Evolutionary conservation across 2,329 filamentous ascomycete genomes (phyloP).

Genomic region (Cytospora schulzeri): DNA sequence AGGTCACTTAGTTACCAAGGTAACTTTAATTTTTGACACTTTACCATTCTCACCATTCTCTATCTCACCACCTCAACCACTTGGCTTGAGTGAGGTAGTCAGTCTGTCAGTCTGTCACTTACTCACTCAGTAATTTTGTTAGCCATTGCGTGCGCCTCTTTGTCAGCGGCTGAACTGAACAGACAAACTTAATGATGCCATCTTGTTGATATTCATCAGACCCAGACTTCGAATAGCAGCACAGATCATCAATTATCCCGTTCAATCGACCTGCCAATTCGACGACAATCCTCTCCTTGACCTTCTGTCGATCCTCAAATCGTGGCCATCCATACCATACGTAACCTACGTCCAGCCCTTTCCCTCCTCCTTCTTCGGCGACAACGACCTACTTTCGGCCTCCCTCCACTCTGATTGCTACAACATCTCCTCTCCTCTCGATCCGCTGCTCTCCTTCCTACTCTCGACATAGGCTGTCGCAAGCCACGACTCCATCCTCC

Average conservation of each 20-base stretch:
- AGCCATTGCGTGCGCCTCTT: neutral
- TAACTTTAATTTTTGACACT: neutral
- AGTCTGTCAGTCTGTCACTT: neutral
- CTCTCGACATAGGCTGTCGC: neutral
- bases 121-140: no score
- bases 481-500: neutral
- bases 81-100: neutral
- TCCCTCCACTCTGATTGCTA: neutral
- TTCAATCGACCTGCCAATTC: neutral
- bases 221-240: neutral
- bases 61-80: neutral
- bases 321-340: neutral
- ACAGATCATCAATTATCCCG: neutral
- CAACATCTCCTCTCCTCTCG: neutral
- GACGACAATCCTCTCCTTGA: constrained; percentile 21
- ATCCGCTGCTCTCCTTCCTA: neutral
- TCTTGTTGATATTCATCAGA: neutral
- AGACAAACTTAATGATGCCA: neutral
- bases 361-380: neutral
- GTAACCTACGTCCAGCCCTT: neutral
- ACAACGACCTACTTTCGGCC: neutral
- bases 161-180: neutral
- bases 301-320: constrained; percentile 15
- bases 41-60: neutral
- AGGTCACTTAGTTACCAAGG: no score